Evolutionary conservation across 2,329 filamentous ascomycete genomes (phyloP).

Genomic region (Neodidymelliopsis sp.): DNA sequence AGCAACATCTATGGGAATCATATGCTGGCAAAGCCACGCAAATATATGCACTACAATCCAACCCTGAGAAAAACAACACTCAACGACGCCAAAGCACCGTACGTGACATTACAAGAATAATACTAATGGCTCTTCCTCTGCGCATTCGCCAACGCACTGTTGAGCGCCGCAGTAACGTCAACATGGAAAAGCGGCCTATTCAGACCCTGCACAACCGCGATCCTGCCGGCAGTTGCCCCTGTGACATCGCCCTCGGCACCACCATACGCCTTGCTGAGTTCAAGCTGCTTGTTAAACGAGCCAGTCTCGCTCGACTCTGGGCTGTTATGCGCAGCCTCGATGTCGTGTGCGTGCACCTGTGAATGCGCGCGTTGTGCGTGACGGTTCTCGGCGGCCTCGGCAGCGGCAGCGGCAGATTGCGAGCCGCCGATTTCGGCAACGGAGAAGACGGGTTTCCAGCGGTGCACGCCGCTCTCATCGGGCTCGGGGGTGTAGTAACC

Average conservation of each 20-base stretch:
- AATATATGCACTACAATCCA: constrained; percentile 2
- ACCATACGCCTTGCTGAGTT: constrained; percentile 43
- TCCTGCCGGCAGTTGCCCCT: constrained; percentile 18
- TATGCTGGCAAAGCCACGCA: constrained; percentile 11
- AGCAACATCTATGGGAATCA: constrained; percentile 19
- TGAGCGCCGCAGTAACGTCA: constrained; percentile 88
- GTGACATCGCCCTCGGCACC: constrained; percentile 37
- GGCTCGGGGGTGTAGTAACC: constrained; percentile 74
- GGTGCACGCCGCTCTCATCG: constrained; percentile 62
- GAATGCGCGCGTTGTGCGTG: constrained; percentile 27
- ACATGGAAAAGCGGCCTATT: constrained; percentile 96
- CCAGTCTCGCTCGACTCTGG: constrained; percentile 33
- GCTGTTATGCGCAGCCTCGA: constrained; percentile 29
- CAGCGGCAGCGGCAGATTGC: constrained; percentile 74
- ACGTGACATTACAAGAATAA: constrained; percentile 3
- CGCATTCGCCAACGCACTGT: constrained; percentile 85
- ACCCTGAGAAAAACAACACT: not conserved
- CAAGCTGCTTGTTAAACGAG: constrained; percentile 44
- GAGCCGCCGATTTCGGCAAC: constrained; percentile 86
- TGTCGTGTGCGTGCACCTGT: constrained; percentile 59
- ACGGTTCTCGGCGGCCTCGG: constrained; percentile 71
- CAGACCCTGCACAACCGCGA: constrained; percentile 77
- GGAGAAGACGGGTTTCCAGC: constrained; percentile 94
- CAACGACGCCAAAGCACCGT: constrained; percentile 11
- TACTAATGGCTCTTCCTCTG: constrained; percentile 45